phyloP scores from a whole-genome alignment of 352 stramenopile genomes.

The Phytophthora nicotianae region DNA sequence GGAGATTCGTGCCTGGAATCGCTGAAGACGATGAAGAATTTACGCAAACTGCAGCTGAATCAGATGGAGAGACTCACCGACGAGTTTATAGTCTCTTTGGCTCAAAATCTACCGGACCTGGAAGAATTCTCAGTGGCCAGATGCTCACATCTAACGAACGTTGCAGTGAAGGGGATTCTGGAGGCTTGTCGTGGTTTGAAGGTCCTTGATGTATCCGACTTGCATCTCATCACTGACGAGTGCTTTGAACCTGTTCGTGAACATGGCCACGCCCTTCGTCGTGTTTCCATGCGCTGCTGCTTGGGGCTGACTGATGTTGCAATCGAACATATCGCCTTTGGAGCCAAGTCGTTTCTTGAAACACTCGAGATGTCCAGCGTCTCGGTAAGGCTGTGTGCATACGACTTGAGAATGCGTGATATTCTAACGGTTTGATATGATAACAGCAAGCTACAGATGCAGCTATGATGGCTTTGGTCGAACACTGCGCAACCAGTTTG shows the following conservation, averaged over 20 bases:
- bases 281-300: constrained; percentile 68
- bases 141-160: constrained; percentile 72
- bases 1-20: constrained; percentile 62
- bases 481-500: constrained; percentile 51
- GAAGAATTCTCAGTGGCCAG: constrained; percentile 74
- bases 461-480: constrained; percentile 52
- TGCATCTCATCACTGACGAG: constrained; percentile 69
- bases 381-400: constrained; percentile 46
- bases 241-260: constrained; percentile 67
- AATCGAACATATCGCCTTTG: constrained; percentile 63
- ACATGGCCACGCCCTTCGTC: constrained; percentile 54
- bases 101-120: constrained; percentile 48
- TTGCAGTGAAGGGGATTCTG: constrained; percentile 46
- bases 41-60: constrained; percentile 73
- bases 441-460: constrained; percentile 62
- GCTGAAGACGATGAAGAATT: constrained; percentile 62
- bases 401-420: background rate
- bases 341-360: constrained; percentile 62
- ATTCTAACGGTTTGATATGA: background rate
- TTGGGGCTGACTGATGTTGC: constrained; percentile 59
- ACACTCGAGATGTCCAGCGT: constrained; percentile 78
- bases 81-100: constrained; percentile 56
- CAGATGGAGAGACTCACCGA: constrained; percentile 81
- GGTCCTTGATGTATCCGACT: constrained; percentile 69
- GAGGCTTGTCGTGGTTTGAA: constrained; percentile 66